phyloP scores from a whole-genome alignment of 139 green algal species.

The Pedinophyceae sp. region DNA sequence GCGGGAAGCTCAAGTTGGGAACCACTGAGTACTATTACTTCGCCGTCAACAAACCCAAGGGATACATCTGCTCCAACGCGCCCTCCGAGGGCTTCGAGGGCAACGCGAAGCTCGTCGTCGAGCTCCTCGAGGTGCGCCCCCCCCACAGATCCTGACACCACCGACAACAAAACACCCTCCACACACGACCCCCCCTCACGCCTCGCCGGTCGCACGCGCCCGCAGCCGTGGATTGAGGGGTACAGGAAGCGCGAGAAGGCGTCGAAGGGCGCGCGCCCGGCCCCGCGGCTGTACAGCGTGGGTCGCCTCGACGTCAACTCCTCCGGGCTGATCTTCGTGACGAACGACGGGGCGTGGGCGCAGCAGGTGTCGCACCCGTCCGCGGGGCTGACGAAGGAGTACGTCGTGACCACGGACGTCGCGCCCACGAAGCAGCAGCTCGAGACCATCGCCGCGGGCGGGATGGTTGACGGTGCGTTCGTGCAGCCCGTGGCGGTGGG shows the following conservation, averaged over 20 bases:
- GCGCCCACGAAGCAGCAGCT: constrained; percentile 24
- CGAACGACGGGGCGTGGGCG: constrained; percentile 70
- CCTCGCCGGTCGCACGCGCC: no score
- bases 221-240: no score
- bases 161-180: constrained; percentile 10
- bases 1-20: constrained; percentile 11
- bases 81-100: background rate
- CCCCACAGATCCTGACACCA: constrained; percentile 7
- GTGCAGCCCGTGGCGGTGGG: constrained; percentile 18
- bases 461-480: constrained; percentile 25
- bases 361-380: constrained; percentile 36
- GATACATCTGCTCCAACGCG: constrained; percentile 55
- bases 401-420: constrained; percentile 38
- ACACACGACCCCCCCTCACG: constrained; percentile 6
- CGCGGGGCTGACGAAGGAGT: constrained; percentile 47
- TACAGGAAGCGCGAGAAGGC: constrained; percentile 18
- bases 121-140: constrained; percentile 29
- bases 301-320: constrained; percentile 77
- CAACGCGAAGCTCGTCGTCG: constrained; percentile 29
- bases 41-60: constrained; percentile 61
- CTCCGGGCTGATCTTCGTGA: constrained; percentile 83
- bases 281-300: constrained; percentile 83
- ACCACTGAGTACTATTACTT: constrained; percentile 31
- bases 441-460: constrained; percentile 21
- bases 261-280: constrained; percentile 10